Percentiles rank a stretch among this genome's conserved stretches.
These are phyloP conservation scores for Pichia rugopelliculosa DNA, from an alignment of 805 yeast species.

Conservation along the genomic window DNA sequence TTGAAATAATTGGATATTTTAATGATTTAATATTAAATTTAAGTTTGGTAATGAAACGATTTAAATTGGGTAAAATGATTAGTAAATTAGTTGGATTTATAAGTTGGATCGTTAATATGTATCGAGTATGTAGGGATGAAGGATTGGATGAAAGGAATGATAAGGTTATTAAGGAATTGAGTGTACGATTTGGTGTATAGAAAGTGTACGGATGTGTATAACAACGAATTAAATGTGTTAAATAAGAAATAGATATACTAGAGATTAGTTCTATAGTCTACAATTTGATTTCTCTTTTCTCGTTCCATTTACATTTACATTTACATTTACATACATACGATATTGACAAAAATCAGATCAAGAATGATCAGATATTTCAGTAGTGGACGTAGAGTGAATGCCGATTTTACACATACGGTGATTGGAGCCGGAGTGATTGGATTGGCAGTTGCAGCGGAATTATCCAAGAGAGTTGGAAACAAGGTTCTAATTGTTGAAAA, in stretches of 20 bases:
- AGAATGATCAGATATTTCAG: neutral
- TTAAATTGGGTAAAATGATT: slow-evolving; percentile 18
- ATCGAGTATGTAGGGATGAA: slow-evolving; percentile 25
- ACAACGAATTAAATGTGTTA: too few species aligned
- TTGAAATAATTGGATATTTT: slow-evolving; percentile 26
- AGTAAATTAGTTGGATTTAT: slow-evolving; percentile 18
- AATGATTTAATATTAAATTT: slow-evolving; percentile 26
- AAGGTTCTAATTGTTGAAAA: slow-evolving; percentile 66
- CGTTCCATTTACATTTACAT: too few species aligned
- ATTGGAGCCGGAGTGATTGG: slow-evolving; percentile 19
- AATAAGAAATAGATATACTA: too few species aligned
- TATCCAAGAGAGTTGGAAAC: slow-evolving; percentile 33
- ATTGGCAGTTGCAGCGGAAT: slow-evolving; percentile 63
- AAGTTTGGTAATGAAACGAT: slow-evolving; percentile 17
- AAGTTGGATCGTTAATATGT: slow-evolving; percentile 26
- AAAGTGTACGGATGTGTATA: neutral
- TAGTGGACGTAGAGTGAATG: neutral
- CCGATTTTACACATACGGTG: slow-evolving; percentile 16
- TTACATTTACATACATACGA: too few species aligned
- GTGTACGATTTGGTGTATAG: neutral
- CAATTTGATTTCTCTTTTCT: too few species aligned
- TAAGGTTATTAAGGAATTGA: neutral
- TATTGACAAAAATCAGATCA: too few species aligned
- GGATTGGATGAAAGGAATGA: slow-evolving; percentile 15
- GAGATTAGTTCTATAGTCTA: too few species aligned